Evolutionary conservation across 176 grass and related monocot genomes (phyloP), one percentile per base, ranked within the genome.

Genomic region (Puya raimondii): DNA sequence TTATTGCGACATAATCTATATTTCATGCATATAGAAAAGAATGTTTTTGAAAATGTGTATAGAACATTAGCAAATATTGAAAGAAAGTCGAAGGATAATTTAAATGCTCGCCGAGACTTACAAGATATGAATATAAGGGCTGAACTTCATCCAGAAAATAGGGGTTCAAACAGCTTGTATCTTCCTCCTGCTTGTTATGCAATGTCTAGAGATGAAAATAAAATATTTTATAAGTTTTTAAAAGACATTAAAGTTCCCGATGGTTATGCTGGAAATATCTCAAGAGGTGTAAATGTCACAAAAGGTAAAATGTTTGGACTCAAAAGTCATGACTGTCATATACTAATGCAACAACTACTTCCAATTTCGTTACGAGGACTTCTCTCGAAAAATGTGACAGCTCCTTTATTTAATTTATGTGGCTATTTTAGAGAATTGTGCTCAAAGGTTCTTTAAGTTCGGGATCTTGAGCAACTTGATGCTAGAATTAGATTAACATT

Each of bases 1-100:
- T 12, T 70, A 0, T 53, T 78, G 27, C 11, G 51, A 12, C 51
- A 71, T 70, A 78, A 61, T 49, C 70, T 78, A 23, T 51, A 79
- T 79, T 49, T 59, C 3, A 79, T 79, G 67, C 52, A 79, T 48
- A 70, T 78, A 23, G 76, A 78, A 15, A 71, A 78, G 50, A 78
- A 78, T 70, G 5, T 49, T 16, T 70, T 48, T 64, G 76, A 79
- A 8, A 79, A 79, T 33, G 13, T 79, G 59, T 70, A 64, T 9
- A 18, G 64, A 1, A 70, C 66, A 17, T 20, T 70, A 22, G 61
- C 71, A 67, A 59, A 79, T 16, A 63, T 70, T 3, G 10, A 51
- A 22, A 48, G 15, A 6, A 33, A 64, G 63, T 63, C 14, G 2
- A 54, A 50, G 57, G 29, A 49, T 57, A 13, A 67, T 42, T 2